Conservation (phyloP, 352 stramenopile species). For the Globisporangium nagaii region DNA sequence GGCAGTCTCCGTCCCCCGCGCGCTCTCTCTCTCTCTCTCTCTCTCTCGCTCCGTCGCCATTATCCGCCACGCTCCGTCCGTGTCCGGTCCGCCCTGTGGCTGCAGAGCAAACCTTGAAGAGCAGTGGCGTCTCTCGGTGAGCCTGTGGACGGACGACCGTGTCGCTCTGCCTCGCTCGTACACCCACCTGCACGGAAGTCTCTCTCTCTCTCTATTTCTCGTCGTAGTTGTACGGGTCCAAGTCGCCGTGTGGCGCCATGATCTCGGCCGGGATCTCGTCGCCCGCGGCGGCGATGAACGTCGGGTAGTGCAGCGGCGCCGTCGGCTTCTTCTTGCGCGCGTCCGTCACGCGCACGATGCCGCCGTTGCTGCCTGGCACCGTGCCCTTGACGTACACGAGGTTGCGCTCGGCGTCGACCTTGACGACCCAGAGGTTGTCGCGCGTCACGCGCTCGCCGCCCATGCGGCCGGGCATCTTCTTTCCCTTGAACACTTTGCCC, state of each 20-base stretch:
- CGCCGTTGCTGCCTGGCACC: constrained; percentile 89
- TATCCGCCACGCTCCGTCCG: neutral
- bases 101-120: neutral
- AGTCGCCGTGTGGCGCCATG: constrained; percentile 66
- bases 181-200: too few species aligned
- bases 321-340: constrained; percentile 79
- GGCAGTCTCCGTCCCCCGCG: neutral
- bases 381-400: constrained; percentile 92
- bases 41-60: too few species aligned
- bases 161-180: neutral
- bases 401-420: constrained; percentile 91
- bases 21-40: too few species aligned
- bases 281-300: constrained; percentile 48
- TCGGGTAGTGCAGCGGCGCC: constrained; percentile 73
- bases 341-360: constrained; percentile 82
- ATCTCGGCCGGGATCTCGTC: constrained; percentile 57
- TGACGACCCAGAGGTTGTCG: constrained; percentile 94
- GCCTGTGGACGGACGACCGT: neutral
- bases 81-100: neutral
- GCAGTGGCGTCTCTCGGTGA: neutral
- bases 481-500: constrained; percentile 98
- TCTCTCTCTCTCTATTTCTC: constrained; percentile 42
- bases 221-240: constrained; percentile 85
- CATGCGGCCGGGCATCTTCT: constrained; percentile 99
- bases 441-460: constrained; percentile 92